Evolutionary conservation across 495 filamentous ascomycete species (phyloP), one percentile per base, ranked within the genome.

Genomic region (Podospora tetraspora): DNA sequence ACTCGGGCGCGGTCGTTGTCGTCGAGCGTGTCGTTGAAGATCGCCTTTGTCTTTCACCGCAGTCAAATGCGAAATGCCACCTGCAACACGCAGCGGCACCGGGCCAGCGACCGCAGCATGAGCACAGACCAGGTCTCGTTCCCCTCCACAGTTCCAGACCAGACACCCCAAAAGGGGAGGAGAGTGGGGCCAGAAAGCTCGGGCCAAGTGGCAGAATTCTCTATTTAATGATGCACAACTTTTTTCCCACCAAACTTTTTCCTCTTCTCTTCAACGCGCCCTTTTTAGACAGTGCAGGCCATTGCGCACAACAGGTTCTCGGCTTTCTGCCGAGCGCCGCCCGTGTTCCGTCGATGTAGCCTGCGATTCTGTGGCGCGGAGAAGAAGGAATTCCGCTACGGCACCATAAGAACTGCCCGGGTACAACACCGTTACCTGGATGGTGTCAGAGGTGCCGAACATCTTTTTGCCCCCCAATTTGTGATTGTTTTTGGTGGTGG

Each of bases 391-490:
- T 71, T 71, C 66, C 67, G 71, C 75, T 84, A 81, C 80, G 90
- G 87, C 86, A 82, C 89, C 88, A 92, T 95, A 93, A 94, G 91
- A 95, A 88, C 91, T 91, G 91, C 87, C 91, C 89, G 70, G 70
- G 72, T 43, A 68, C 73, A 63, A 62, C 73, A 79, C 82, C 70
- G 82, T 92, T 91, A 89, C 89, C 86, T 87, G 87, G 91, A 88
- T 90, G 87, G 92, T 87, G 91, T 95, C 91, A 94, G 91, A 94
- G 90, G 90, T 82, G 86, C 86, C 90, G 79, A 69, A 94, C 91
- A 94, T 81, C 69, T 61, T 24, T 56, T 24, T 22, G 30, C 27
- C 34, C 27, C 11, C 9, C 25, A n/a, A n/a, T n/a, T n/a, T n/a
- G 29, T 61, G 61, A n/a, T 22, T 30, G 11, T 27, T n/a, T n/a